A percentile compares a stretch with the other conserved stretches of the same genome.
These are phyloP conservation scores for Talaromyces rugulosus DNA, from an alignment of 2,329 filamentous ascomycete species.

Conservation along the genomic window DNA sequence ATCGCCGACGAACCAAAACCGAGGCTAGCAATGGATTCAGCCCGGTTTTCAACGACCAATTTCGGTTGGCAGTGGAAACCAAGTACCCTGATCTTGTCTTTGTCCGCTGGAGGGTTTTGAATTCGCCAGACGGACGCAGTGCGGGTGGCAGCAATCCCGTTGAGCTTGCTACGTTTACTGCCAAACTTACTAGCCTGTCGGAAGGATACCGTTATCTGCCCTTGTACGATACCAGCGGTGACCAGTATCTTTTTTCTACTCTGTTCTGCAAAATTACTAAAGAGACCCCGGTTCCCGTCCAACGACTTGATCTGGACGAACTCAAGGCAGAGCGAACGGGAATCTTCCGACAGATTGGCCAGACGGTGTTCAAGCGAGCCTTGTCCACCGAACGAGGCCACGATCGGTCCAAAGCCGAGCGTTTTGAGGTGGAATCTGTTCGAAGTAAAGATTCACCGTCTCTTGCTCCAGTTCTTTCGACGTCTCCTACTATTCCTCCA, in stretches of 20 bases:
- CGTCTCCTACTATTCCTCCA: slow-evolving; percentile 29
- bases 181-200: slow-evolving; percentile 83
- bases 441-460: slow-evolving; percentile 29
- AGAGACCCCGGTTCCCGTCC: slow-evolving; percentile 46
- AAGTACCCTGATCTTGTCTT: slow-evolving; percentile 93
- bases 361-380: slow-evolving; percentile 42
- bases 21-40: slow-evolving; percentile 90
- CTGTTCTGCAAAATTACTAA: slow-evolving; percentile 85
- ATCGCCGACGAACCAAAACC: slow-evolving; percentile 74
- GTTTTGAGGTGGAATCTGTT: slow-evolving; percentile 23
- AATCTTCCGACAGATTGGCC: slow-evolving; percentile 39
- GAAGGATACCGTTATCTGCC: slow-evolving; percentile 91
- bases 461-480: slow-evolving; percentile 33
- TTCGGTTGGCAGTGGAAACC: slow-evolving; percentile 80
- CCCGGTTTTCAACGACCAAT: slow-evolving; percentile 75
- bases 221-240: slow-evolving; percentile 80
- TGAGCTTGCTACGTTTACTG: slow-evolving; percentile 82
- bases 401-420: slow-evolving; percentile 25
- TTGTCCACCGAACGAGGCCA: slow-evolving; percentile 32
- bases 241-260: slow-evolving; percentile 91
- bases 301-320: slow-evolving; percentile 34
- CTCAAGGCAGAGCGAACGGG: slow-evolving; percentile 38
- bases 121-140: slow-evolving; percentile 71
- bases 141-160: slow-evolving; percentile 59
- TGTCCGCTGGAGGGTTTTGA: slow-evolving; percentile 86